Evolutionary conservation across 768 basidiomycete species (phyloP), one percentile per base, ranked within the genome.

Genomic region (Russula sp.): DNA sequence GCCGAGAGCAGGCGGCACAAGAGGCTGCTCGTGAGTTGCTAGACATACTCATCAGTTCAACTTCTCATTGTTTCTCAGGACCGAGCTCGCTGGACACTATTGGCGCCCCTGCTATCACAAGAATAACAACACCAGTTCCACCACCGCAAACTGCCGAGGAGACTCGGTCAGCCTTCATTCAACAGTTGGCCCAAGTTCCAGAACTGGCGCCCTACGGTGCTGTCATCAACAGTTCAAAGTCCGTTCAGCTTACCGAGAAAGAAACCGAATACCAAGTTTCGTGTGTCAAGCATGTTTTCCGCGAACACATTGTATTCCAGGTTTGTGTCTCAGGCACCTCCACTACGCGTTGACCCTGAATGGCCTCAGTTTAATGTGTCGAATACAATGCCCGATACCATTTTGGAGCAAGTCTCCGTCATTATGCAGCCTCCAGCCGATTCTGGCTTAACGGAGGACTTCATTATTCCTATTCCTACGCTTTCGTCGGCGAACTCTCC

Each of bases 231-330:
- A 98, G 85, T 66, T 66, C 82, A 42, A 91, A 86, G 68, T 86
- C 89, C 11, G 76, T 81, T 27, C 90, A 88, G 66, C 85, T 98
- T 62, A 98, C 97, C 14, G 97, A 99, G 77, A 89, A 84, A 70
- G 97, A 98, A 76, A 98, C 94, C 4, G 97, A 98, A 76, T 99
- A 98, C 72, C 94, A 97, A 71, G 96, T 98, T 52, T 86, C 89
- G 10, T 92, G 91, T 69, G 91, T 97, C 75, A 98, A 98, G 77
- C 97, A 99, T 74, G 84, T 98, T 62, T 99, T 94, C 83, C 87
- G 86, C 72, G 91, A 94, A 64, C 92, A 98, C 72, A 74, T 98
- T 63, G 95, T 99, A 47, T 98, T 99, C 86, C 96, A 96, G 83
- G 94, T 92, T 71, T 57, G 84, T 50, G 52, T 31, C 40, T 55